Evolutionary conservation across 768 basidiomycete genomes (phyloP).

Genomic region (Gautieria morchelliformis): DNA sequence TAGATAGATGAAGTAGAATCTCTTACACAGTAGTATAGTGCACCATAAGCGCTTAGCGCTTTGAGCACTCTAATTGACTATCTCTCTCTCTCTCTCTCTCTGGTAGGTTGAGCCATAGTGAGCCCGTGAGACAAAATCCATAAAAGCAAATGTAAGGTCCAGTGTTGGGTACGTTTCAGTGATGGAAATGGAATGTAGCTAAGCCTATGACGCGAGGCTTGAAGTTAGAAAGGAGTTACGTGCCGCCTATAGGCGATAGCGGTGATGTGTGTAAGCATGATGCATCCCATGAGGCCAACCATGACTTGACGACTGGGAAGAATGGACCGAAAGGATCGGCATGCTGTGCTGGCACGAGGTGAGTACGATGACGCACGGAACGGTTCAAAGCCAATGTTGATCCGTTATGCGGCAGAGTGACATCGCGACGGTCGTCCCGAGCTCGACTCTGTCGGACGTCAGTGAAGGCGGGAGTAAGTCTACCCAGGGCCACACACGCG

Average conservation of each 20-base stretch:
- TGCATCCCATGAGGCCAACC: constrained; percentile 74
- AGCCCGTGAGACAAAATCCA: no score
- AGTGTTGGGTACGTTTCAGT: no score
- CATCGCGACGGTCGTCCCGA: constrained; percentile 56
- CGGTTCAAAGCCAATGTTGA: not conserved
- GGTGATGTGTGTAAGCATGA: constrained; percentile 34
- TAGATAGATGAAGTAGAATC: no score
- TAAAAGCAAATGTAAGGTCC: no score
- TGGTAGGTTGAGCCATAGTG: no score
- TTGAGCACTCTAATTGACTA: no score
- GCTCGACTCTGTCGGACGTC: constrained; percentile 33
- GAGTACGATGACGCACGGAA: not conserved
- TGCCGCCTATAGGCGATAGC: constrained; percentile 33
- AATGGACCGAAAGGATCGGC: constrained; percentile 70
- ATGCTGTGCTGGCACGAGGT: constrained; percentile 65
- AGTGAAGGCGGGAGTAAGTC: constrained; percentile 22
- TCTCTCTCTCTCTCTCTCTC: no score
- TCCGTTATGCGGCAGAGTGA: constrained; percentile 34
- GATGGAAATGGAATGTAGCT: no score
- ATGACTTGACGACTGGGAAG: constrained; percentile 74
- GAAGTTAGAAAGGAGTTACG: constrained; percentile 58
- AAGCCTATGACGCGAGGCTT: no score
- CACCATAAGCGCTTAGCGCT: no score
- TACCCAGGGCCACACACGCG: constrained; percentile 57
- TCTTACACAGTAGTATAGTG: no score